Conservation (phyloP, 306 rosid genomes). For the Mucuna pruriens region DNA sequence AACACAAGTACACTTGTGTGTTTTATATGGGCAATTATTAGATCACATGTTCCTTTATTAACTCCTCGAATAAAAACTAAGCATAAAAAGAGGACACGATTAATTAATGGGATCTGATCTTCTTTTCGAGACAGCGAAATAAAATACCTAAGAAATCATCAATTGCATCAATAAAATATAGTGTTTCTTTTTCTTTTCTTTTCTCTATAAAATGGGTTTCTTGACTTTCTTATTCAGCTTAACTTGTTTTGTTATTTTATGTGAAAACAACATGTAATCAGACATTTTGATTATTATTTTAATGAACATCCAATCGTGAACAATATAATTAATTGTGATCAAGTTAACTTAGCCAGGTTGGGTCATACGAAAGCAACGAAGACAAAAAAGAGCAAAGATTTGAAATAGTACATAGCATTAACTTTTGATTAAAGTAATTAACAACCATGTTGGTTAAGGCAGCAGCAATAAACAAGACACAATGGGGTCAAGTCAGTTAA, state of each 20-base stretch:
- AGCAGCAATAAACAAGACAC: slow-evolving; percentile 48
- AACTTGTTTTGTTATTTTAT: slow-evolving; percentile 24
- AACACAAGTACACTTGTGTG: slow-evolving; percentile 31
- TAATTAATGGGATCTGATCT: slow-evolving; percentile 46
- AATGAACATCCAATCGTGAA: slow-evolving; percentile 8
- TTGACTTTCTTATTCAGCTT: slow-evolving; percentile 25
- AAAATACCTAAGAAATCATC: slow-evolving; percentile 35
- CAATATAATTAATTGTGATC: slow-evolving; percentile 13
- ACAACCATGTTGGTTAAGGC: slow-evolving; percentile 42
- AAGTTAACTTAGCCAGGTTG: slow-evolving; percentile 31
- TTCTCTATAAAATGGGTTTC: not conserved
- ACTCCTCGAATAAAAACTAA: not conserved
- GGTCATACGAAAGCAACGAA: slow-evolving; percentile 41
- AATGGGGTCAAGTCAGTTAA: slow-evolving; percentile 63
- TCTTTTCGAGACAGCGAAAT: slow-evolving; percentile 29
- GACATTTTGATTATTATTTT: not conserved
- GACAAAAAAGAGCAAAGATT: slow-evolving; percentile 32
- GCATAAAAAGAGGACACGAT: slow-evolving; percentile 25
- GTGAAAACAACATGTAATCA: not conserved
- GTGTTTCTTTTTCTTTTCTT: too few relatives aligned
- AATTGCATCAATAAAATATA: not conserved
- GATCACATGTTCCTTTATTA: slow-evolving; percentile 36
- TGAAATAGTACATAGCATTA: slow-evolving; percentile 31
- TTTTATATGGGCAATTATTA: slow-evolving; percentile 43
- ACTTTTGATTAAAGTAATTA: slow-evolving; percentile 44